A percentile compares a stretch with the other conserved stretches of the same genome.
Evolutionary conservation across 2,329 filamentous ascomycete species (phyloP).

Genomic region (Ascochyta clinopodiicola): DNA sequence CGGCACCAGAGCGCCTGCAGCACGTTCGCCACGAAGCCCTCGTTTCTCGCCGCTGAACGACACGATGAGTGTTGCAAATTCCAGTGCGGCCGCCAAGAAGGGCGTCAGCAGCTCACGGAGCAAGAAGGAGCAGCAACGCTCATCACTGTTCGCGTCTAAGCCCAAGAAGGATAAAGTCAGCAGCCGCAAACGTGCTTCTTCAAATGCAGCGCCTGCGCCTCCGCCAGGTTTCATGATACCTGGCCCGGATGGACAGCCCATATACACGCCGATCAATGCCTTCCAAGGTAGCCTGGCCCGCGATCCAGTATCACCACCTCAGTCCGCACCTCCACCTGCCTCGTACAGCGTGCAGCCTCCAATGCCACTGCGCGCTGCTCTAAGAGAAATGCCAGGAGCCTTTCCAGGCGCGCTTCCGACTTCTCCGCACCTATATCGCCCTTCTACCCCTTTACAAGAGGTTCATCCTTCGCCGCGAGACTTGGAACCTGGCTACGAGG

Average conservation of each 20-base stretch:
- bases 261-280: constrained; percentile 53
- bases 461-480: constrained; percentile 29
- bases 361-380: constrained; percentile 7
- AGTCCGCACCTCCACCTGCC: constrained; percentile 53
- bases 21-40: constrained; percentile 29
- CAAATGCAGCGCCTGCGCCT: constrained; percentile 26
- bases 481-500: constrained; percentile 21
- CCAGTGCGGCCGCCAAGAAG: constrained; percentile 42
- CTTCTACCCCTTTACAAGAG: constrained; percentile 25
- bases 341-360: constrained; percentile 36
- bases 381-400: constrained; percentile 48
- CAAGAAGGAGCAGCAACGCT: constrained; percentile 41
- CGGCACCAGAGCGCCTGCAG: constrained; percentile 50
- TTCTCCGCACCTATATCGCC: constrained; percentile 33
- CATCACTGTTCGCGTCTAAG: constrained; percentile 40
- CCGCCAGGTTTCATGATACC: constrained; percentile 57
- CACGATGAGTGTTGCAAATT: constrained; percentile 34
- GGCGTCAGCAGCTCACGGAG: constrained; percentile 41
- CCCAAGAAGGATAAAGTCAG: constrained; percentile 42
- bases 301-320: constrained; percentile 44
- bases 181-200: constrained; percentile 38
- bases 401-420: constrained; percentile 47
- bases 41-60: constrained; percentile 39
- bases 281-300: constrained; percentile 48
- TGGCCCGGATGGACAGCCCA: constrained; percentile 55